Conservation (phyloP, 768 basidiomycete genomes). For the Pleurotus ostreatus region DNA sequence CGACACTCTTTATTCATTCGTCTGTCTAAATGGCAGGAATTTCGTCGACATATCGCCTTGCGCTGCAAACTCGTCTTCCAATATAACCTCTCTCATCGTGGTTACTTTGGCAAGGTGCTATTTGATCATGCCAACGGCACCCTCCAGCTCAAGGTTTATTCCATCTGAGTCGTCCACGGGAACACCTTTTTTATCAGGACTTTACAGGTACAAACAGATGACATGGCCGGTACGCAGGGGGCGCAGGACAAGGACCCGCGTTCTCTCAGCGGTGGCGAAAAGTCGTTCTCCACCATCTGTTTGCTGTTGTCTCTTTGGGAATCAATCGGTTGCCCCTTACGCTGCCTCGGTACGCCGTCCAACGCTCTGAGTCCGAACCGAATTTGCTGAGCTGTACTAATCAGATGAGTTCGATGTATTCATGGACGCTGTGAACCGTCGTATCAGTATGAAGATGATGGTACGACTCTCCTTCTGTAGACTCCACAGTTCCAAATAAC, state of each 20-base stretch:
- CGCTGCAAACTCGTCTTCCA: slow-evolving; percentile 83
- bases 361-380: neutral
- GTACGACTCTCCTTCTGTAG: slow-evolving; percentile 33
- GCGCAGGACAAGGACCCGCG: slow-evolving; percentile 77
- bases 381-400: slow-evolving; percentile 4
- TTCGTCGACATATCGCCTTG: slow-evolving; percentile 84
- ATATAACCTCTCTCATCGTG: slow-evolving; percentile 78
- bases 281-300: slow-evolving; percentile 95
- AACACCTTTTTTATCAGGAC: neutral
- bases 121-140: slow-evolving; percentile 75
- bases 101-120: slow-evolving; percentile 84
- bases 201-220: slow-evolving; percentile 76
- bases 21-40: slow-evolving; percentile 76
- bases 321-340: slow-evolving; percentile 87
- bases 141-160: slow-evolving; percentile 56
- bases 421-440: slow-evolving; percentile 92
- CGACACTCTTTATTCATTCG: slow-evolving; percentile 63
- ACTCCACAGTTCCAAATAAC: neutral
- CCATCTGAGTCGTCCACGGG: neutral
- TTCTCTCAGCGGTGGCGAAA: slow-evolving; percentile 90
- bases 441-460: slow-evolving; percentile 95
- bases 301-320: slow-evolving; percentile 95
- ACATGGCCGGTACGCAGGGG: slow-evolving; percentile 60
- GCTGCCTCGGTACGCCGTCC: slow-evolving; percentile 70
- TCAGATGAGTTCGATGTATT: slow-evolving; percentile 97